Percentiles rank a stretch among this genome's conserved stretches.
These are phyloP conservation scores for Conoideocrella luteorostrata DNA, from an alignment of 2,329 filamentous ascomycete species.

Conservation along the genomic window DNA sequence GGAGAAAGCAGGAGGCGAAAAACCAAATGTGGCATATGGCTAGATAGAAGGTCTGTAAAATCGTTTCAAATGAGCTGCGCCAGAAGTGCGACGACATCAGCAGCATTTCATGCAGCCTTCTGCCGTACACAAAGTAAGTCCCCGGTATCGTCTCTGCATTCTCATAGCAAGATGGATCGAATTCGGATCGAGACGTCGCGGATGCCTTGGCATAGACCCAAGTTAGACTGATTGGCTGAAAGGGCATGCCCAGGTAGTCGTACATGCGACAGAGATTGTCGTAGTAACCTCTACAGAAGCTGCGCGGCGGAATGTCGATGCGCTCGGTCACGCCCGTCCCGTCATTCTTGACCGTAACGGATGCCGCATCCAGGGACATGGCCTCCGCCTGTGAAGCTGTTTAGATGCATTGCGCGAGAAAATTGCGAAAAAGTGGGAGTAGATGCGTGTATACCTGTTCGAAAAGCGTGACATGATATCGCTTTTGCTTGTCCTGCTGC, in stretches of 20 bases:
- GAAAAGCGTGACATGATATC: constrained; percentile 29
- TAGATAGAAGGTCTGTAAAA: constrained; percentile 37
- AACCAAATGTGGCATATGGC: constrained; percentile 48
- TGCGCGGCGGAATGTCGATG: constrained; percentile 34
- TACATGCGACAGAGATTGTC: constrained; percentile 50
- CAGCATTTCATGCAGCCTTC: constrained; percentile 43
- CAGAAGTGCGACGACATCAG: constrained; percentile 32
- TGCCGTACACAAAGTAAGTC: constrained; percentile 47
- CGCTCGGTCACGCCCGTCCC: constrained; percentile 24
- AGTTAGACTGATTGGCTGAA: constrained; percentile 44
- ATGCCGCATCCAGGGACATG: constrained; percentile 32
- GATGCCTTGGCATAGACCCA: constrained; percentile 41
- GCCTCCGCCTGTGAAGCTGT: constrained; percentile 19
- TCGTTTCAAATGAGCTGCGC: constrained; percentile 29
- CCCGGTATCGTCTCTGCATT: constrained; percentile 17
- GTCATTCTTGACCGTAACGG: constrained; percentile 27
- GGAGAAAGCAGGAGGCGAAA: constrained; percentile 41
- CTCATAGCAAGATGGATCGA: constrained; percentile 1
- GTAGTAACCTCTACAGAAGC: constrained; percentile 41
- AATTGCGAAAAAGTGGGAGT: neutral
- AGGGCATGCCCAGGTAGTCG: constrained; percentile 42
- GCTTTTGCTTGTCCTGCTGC: constrained; percentile 21
- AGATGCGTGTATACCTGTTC: constrained; percentile 25
- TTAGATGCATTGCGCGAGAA: neutral
- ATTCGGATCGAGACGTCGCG: constrained; percentile 5